Conservation (phyloP, 2,329 filamentous ascomycete species). For the Aureobasidium sp. region DNA sequence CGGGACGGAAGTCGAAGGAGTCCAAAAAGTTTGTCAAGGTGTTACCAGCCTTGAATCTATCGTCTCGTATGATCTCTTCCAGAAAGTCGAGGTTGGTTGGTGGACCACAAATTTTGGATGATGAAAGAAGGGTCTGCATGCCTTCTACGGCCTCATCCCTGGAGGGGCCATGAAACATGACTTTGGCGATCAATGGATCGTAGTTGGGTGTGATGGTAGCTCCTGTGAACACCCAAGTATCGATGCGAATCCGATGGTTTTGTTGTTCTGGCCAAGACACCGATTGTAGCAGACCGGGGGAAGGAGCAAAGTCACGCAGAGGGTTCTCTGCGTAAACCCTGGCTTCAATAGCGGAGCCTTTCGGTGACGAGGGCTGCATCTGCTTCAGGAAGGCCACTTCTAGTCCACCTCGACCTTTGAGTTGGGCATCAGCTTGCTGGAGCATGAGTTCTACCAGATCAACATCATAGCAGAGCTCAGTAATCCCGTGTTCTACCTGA, state of each 20-base stretch:
- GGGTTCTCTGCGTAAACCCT: slow-evolving; percentile 52
- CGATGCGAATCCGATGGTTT: slow-evolving; percentile 43
- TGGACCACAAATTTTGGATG: slow-evolving; percentile 43
- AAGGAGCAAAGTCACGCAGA: slow-evolving; percentile 48
- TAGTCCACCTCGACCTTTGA: slow-evolving; percentile 38
- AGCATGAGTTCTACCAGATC: slow-evolving; percentile 50
- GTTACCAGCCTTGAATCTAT: slow-evolving; percentile 39
- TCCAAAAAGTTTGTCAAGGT: slow-evolving; percentile 51
- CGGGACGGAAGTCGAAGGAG: slow-evolving; percentile 40
- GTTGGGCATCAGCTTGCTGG: slow-evolving; percentile 44
- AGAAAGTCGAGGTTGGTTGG: slow-evolving; percentile 52
- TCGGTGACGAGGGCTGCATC: slow-evolving; percentile 35
- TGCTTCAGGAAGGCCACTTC: slow-evolving; percentile 32
- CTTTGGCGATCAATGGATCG: slow-evolving; percentile 48
- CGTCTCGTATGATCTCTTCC: slow-evolving; percentile 38
- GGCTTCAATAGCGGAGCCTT: slow-evolving; percentile 44
- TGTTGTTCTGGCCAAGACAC: slow-evolving; percentile 43
- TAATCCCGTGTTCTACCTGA: slow-evolving; percentile 51
- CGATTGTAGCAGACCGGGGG: slow-evolving; percentile 49
- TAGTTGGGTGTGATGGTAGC: slow-evolving; percentile 49
- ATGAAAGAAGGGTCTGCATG: slow-evolving; percentile 35
- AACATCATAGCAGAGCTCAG: slow-evolving; percentile 46
- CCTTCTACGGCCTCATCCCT: slow-evolving; percentile 36
- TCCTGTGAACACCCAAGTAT: slow-evolving; percentile 55
- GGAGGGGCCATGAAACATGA: slow-evolving; percentile 44